phyloP scores from a whole-genome alignment of 2,329 filamentous ascomycete genomes.

The Nothopassalora personata region DNA sequence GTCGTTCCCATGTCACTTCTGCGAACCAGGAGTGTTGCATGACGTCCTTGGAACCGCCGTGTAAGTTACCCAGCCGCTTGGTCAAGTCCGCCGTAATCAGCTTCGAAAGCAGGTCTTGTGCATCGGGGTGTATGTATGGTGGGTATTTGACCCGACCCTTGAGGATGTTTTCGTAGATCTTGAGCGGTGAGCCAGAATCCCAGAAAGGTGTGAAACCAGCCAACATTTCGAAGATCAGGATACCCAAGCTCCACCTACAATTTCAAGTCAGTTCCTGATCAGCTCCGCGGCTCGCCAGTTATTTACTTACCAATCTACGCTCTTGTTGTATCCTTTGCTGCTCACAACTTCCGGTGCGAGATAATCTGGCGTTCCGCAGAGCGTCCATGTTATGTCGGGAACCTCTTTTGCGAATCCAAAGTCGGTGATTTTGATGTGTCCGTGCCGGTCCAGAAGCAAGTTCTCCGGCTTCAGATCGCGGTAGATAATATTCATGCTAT shows the following conservation, averaged over 20 bases:
- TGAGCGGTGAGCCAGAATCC: constrained; percentile 96
- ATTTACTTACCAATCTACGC: constrained; percentile 82
- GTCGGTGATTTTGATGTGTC: constrained; percentile 85
- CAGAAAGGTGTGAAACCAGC: constrained; percentile 99
- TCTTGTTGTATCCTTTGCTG: constrained; percentile 99
- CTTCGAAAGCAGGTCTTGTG: constrained; percentile 84
- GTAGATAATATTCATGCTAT: constrained; percentile 94
- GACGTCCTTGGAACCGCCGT: constrained; percentile 83
- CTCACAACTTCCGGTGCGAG: constrained; percentile 97
- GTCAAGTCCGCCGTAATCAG: constrained; percentile 93
- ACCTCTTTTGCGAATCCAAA: constrained; percentile 99
- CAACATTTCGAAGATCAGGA: constrained; percentile 98
- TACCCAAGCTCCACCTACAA: constrained; percentile 90
- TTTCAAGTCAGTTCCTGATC: background rate
- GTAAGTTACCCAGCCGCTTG: constrained; percentile 89
- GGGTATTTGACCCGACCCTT: constrained; percentile 95
- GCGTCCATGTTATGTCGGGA: constrained; percentile 97
- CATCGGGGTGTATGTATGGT: constrained; percentile 88
- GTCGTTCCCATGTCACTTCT: constrained; percentile 94
- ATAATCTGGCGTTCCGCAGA: constrained; percentile 96
- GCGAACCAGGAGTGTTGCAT: constrained; percentile 96
- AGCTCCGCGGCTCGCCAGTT: background rate
- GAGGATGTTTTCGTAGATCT: constrained; percentile 99
- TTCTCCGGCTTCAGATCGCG: constrained; percentile 97
- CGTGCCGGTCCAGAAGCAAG: constrained; percentile 76